Percentiles rank a stretch among this genome's conserved stretches.
These are phyloP conservation scores for Phialocephala sp. DNA, from an alignment of 2,329 filamentous ascomycete species.

Conservation along the genomic window DNA sequence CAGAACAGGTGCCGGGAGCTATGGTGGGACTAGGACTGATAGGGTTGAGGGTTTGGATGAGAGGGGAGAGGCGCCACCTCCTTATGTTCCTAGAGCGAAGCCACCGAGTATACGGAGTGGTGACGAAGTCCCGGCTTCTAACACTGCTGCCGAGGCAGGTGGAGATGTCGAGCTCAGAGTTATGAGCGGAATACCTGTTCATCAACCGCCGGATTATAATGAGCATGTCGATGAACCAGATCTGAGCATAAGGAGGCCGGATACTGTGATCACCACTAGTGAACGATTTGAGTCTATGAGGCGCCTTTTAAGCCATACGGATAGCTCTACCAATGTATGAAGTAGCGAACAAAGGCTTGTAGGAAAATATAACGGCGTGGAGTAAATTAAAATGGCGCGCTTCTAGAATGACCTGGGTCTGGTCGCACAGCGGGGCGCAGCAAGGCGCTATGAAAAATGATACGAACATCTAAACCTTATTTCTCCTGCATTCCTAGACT, in stretches of 20 bases:
- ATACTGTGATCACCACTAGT: neutral
- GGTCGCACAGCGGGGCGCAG: neutral
- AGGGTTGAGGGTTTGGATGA: constrained; percentile 65
- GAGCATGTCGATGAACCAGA: constrained; percentile 19
- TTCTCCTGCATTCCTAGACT: neutral
- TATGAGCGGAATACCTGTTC: constrained; percentile 17
- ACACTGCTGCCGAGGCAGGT: constrained; percentile 10
- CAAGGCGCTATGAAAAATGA: constrained; percentile 3
- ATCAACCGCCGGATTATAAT: constrained; percentile 36
- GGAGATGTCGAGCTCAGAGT: constrained; percentile 27
- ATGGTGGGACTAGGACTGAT: constrained; percentile 8
- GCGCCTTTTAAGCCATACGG: constrained; percentile 21
- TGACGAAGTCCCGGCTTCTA: constrained; percentile 12
- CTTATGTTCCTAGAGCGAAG: constrained; percentile 52
- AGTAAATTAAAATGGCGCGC: no score
- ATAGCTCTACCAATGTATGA: constrained; percentile 11
- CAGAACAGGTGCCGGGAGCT: constrained; percentile 20
- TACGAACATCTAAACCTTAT: neutral
- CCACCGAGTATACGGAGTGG: constrained; percentile 38
- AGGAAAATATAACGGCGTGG: neutral
- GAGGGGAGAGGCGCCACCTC: constrained; percentile 67
- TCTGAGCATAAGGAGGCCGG: neutral
- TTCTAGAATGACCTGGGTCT: neutral
- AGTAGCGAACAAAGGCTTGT: neutral
- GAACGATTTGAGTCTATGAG: constrained; percentile 24